Conservation (phyloP, 352 stramenopile species). For the Globisporangium abappressorium region DNA sequence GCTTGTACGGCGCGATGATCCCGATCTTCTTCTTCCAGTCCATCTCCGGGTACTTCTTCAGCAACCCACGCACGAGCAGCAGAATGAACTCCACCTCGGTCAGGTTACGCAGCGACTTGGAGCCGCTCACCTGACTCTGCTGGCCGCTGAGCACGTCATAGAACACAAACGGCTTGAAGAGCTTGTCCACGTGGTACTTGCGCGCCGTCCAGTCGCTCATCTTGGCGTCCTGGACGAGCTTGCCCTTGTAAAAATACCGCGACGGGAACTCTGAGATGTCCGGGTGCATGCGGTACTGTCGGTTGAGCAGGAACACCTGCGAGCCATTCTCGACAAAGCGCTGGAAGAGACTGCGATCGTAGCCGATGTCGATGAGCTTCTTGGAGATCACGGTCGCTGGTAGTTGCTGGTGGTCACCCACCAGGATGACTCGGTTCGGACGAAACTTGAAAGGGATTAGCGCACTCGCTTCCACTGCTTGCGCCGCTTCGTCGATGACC, state of each 20-base stretch:
- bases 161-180: constrained; percentile 66
- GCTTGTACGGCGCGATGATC: constrained; percentile 99
- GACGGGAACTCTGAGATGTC: constrained; percentile 95
- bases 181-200: constrained; percentile 42
- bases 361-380: constrained; percentile 69
- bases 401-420: constrained; percentile 97
- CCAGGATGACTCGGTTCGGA: constrained; percentile 76
- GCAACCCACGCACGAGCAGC: constrained; percentile 90
- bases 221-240: constrained; percentile 84
- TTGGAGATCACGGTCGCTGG: constrained; percentile 97
- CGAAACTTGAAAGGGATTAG: constrained; percentile 96
- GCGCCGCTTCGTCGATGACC: constrained; percentile 97
- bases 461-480: constrained; percentile 94
- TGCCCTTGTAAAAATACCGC: constrained; percentile 91
- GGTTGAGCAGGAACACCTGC: constrained; percentile 86
- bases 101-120: constrained; percentile 75
- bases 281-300: constrained; percentile 98
- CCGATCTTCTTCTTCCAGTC: constrained; percentile 91
- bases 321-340: constrained; percentile 87
- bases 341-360: constrained; percentile 96
- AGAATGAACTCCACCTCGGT: constrained; percentile 74
- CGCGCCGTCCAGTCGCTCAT: constrained; percentile 78
- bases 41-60: constrained; percentile 68
- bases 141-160: constrained; percentile 52
- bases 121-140: constrained; percentile 70